Conservation (phyloP, 1,284 basidiomycete genomes). For the Neonothopanus nambi region DNA sequence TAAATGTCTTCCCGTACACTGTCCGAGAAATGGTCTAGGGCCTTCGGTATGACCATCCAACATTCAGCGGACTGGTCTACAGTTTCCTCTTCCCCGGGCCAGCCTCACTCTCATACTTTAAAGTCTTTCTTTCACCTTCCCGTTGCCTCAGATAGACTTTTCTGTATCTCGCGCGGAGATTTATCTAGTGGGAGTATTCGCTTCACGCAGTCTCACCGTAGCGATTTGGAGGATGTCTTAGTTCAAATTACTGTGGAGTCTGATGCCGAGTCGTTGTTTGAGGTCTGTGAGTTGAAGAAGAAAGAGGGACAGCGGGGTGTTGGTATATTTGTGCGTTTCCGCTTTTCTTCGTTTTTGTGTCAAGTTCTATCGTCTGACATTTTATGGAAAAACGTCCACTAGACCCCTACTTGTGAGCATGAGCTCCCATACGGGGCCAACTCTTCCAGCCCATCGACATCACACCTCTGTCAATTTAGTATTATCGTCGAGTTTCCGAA, state of each 20-base stretch:
- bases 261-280: background rate
- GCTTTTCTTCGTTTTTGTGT: background rate
- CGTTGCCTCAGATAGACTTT: constrained; percentile 1
- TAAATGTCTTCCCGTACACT: too few species aligned
- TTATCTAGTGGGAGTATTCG: background rate
- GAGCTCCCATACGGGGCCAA: background rate
- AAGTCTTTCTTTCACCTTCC: background rate
- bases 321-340: constrained; percentile 1
- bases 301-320: constrained; percentile 1
- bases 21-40: background rate
- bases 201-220: background rate
- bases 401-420: background rate
- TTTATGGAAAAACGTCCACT: background rate
- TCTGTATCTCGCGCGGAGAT: constrained; percentile 2
- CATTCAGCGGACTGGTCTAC: background rate
- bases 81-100: background rate
- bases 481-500: constrained; percentile 7
- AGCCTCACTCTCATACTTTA: background rate
- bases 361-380: background rate
- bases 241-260: constrained; percentile 2
- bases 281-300: background rate
- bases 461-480: background rate
- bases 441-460: background rate
- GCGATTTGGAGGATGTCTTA: background rate
- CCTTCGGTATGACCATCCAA: background rate